These are phyloP conservation scores for Aureobasidium sp. DNA, from an alignment of 2,329 filamentous ascomycete genomes.

Conservation along the genomic window DNA sequence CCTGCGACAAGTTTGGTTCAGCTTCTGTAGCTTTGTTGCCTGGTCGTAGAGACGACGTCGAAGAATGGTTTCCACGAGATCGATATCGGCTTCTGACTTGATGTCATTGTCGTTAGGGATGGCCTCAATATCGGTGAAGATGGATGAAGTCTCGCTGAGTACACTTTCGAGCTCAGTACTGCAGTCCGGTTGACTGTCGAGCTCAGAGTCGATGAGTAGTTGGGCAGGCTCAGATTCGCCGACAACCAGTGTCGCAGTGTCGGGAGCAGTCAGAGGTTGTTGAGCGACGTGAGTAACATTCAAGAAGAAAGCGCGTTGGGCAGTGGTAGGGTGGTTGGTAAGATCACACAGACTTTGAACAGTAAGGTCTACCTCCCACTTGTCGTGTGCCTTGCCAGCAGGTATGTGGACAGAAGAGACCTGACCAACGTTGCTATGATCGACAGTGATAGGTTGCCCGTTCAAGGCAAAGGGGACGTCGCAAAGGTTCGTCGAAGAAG, in stretches of 20 bases:
- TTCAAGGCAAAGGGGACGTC: slow-evolving; percentile 14
- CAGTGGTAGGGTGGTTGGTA: neutral
- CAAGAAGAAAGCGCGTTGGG: slow-evolving; percentile 9
- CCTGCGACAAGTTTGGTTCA: slow-evolving; percentile 11
- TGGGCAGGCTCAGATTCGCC: neutral
- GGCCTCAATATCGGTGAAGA: neutral
- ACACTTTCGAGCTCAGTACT: neutral
- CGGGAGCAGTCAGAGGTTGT: neutral
- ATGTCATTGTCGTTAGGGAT: slow-evolving; percentile 10
- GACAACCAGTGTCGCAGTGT: slow-evolving; percentile 2
- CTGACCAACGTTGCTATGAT: neutral
- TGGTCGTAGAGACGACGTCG: slow-evolving; percentile 7
- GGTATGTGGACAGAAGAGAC: slow-evolving; percentile 6
- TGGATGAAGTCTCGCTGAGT: slow-evolving; percentile 7
- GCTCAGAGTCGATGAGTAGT: neutral
- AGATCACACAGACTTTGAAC: slow-evolving; percentile 12
- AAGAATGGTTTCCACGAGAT: neutral
- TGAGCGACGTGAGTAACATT: slow-evolving; percentile 8
- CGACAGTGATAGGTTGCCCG: slow-evolving; percentile 1
- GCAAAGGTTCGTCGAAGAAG: slow-evolving; percentile 12
- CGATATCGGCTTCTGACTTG: neutral
- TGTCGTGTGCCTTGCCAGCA: neutral
- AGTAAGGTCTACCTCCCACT: slow-evolving; percentile 12
- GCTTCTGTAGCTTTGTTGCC: neutral
- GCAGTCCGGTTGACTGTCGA: neutral